Evolutionary conservation across 2,329 filamentous ascomycete genomes (phyloP).

Genomic region (Calonectria multiphialidica): DNA sequence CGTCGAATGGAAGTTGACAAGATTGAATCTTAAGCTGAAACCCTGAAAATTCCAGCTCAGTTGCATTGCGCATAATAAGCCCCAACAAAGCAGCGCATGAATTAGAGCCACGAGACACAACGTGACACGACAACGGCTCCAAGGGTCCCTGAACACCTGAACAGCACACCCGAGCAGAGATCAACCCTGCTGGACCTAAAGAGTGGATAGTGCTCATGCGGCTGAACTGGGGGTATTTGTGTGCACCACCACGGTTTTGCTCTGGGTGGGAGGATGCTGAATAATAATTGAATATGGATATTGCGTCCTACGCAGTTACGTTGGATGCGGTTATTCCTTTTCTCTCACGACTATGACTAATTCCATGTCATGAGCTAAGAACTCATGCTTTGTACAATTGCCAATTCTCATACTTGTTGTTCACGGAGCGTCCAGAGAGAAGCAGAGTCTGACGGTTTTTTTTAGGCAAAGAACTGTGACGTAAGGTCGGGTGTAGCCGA

Average conservation of each 20-base stretch:
- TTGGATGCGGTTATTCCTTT: neutral
- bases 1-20: neutral
- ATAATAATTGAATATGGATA: neutral
- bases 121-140: slow-evolving; percentile 13
- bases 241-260: neutral
- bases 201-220: slow-evolving; percentile 3
- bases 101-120: slow-evolving; percentile 21
- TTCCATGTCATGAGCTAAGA: too few relatives aligned
- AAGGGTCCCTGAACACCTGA: neutral
- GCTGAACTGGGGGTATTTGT: neutral
- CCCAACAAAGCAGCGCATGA: slow-evolving; percentile 21
- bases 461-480: slow-evolving; percentile 16
- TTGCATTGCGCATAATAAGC: slow-evolving; percentile 21
- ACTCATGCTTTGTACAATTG: neutral
- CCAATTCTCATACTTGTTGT: neutral
- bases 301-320: neutral
- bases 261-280: slow-evolving; percentile 11
- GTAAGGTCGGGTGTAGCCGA: slow-evolving; percentile 20
- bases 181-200: neutral
- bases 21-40: slow-evolving; percentile 10
- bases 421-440: neutral
- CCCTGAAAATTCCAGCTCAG: slow-evolving; percentile 1
- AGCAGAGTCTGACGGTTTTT: neutral
- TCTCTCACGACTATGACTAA: neutral
- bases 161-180: neutral